A percentile compares a stretch with the other conserved stretches of the same genome.
phyloP scores from a whole-genome alignment of 257 asterid genomes.

The Penstemon eatonii region DNA sequence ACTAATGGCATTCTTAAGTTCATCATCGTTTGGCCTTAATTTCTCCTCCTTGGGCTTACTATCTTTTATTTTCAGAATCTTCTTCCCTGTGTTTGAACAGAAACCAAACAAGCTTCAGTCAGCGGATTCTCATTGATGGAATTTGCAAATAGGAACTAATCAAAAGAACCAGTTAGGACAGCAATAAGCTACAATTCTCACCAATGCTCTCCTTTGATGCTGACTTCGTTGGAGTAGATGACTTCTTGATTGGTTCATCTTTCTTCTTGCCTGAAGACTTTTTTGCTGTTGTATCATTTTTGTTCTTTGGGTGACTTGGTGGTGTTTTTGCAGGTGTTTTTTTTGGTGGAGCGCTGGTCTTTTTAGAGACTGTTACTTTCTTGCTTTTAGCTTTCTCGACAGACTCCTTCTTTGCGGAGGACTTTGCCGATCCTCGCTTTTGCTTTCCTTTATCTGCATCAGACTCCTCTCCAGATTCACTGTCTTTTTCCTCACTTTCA shows the following conservation, averaged over 20 bases:
- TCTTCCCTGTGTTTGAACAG: slow-evolving; percentile 43
- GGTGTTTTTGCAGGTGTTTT: slow-evolving; percentile 54
- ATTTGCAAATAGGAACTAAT: slow-evolving; percentile 11
- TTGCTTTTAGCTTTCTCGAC: slow-evolving; percentile 49
- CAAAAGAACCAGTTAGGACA: neutral
- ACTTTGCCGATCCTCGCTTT: slow-evolving; percentile 43
- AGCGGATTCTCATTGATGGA: slow-evolving; percentile 2
- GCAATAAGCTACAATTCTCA: slow-evolving; percentile 32
- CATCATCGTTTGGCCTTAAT: slow-evolving; percentile 48
- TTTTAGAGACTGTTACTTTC: slow-evolving; percentile 46
- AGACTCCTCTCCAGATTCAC: slow-evolving; percentile 45
- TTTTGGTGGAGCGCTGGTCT: slow-evolving; percentile 53
- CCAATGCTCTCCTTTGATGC: slow-evolving; percentile 59
- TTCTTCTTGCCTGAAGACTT: slow-evolving; percentile 58
- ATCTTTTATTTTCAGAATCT: slow-evolving; percentile 46
- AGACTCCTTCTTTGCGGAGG: slow-evolving; percentile 56
- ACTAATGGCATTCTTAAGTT: slow-evolving; percentile 43
- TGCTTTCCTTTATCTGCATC: slow-evolving; percentile 48
- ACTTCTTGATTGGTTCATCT: slow-evolving; percentile 49
- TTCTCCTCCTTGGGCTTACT: slow-evolving; percentile 40
- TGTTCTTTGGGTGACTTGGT: slow-evolving; percentile 44
- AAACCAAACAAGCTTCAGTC: slow-evolving; percentile 20
- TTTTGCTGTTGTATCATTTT: slow-evolving; percentile 46
- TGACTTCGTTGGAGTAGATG: slow-evolving; percentile 55
- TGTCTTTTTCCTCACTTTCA: slow-evolving; percentile 53